These are phyloP conservation scores for Populus davidiana DNA, from an alignment of 345 rosid species.

Conservation along the genomic window DNA sequence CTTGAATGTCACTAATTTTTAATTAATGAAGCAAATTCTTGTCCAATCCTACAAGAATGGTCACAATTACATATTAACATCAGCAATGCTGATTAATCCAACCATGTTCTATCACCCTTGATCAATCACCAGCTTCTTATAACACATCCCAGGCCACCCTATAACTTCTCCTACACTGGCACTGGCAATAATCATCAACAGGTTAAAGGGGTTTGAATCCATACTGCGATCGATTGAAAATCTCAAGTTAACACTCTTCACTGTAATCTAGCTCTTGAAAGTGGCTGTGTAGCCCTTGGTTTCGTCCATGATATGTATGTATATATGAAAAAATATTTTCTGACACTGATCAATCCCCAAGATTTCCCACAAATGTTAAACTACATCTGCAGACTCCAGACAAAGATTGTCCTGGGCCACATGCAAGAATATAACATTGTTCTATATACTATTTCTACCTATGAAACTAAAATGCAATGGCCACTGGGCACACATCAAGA, in stretches of 20 bases:
- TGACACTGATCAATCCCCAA: not conserved
- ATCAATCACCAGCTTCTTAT: not conserved
- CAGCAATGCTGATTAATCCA: not conserved
- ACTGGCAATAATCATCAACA: too few relatives aligned
- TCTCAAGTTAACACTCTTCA: too few relatives aligned
- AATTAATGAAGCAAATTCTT: not conserved
- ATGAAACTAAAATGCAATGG: not conserved
- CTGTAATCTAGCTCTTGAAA: too few relatives aligned
- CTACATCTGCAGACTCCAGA: not conserved
- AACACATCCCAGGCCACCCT: not conserved
- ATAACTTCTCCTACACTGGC: not conserved
- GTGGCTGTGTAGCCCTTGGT: too few relatives aligned
- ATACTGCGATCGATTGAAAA: too few relatives aligned
- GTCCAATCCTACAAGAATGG: not conserved
- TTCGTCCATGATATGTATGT: too few relatives aligned
- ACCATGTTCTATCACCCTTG: not conserved
- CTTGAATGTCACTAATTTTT: not conserved
- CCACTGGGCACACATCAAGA: not conserved
- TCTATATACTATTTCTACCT: not conserved
- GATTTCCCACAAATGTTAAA: not conserved
- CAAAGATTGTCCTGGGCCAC: not conserved
- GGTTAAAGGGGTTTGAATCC: too few relatives aligned
- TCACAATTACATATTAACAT: not conserved
- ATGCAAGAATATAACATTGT: not conserved
- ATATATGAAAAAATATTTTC: too few relatives aligned